Evolutionary conservation across 2,329 filamentous ascomycete genomes (phyloP), one percentile per base, ranked within the genome.

Genomic region (Diaporthe batatas): DNA sequence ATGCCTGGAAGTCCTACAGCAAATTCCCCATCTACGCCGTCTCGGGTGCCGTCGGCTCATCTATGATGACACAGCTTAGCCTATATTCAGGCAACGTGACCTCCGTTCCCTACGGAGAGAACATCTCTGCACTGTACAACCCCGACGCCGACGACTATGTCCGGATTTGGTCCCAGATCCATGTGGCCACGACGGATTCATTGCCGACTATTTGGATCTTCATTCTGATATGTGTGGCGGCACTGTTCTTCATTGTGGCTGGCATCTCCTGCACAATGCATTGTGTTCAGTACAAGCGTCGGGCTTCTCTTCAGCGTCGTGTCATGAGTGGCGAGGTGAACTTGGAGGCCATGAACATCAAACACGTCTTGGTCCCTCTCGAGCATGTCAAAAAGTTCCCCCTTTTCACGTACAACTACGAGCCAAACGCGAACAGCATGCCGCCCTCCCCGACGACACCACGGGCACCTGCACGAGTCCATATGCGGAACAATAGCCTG

Each of bases 151-250:
- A 85, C 65, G 89, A 91, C 76, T 92, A 90, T 77, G 86, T 91
- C 39, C 86, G 90, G 8, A 85, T 92, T 73, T 91, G 85, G 86
- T 89, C 86, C 65, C 84, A 87, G 77, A 84, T 91, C 49, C 81
- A 80, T 3, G 81, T 90, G 62, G 79, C 83, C 23, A 84, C 84
- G 47, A 79, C 84, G 1, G 82, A 84, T 8, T 82, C 85, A 25
- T 84, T 95, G 10, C 92, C 94, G 0, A 91, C 89, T 16, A 86
- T 98, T 1, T 98, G 96, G 96, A 89, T 94, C 0, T 97, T 97
- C 78, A 83, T 92, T 23, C 82, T 92, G 34, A 88, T 91, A 68
- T 92, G 97, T 55, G 84, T 95, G 18, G 94, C 89, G 4, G 89
- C 95, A 2, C 84, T 97, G 1, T 81, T 95, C 1, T 79, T 87